A percentile compares a stretch with the other conserved stretches of the same genome.
Evolutionary conservation across 2,329 filamentous ascomycete genomes (phyloP).

Genomic region (Hypoxylon sp.): DNA sequence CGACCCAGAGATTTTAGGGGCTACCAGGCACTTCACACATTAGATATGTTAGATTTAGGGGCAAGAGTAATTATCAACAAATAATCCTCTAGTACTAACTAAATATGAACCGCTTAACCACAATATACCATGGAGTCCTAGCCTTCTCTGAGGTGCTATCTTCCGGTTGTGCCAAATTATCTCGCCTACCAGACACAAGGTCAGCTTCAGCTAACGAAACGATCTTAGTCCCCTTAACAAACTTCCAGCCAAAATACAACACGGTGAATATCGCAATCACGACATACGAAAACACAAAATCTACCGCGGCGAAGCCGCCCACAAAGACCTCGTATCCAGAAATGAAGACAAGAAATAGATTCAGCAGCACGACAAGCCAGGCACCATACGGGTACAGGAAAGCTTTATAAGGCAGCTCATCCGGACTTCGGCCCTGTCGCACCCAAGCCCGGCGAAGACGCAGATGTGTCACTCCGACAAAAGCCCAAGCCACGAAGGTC

Average conservation of each 20-base stretch:
- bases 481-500: slow-evolving; percentile 51
- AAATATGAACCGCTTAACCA: slow-evolving; percentile 41
- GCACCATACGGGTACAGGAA: slow-evolving; percentile 46
- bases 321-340: slow-evolving; percentile 50
- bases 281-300: slow-evolving; percentile 50
- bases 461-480: slow-evolving; percentile 51
- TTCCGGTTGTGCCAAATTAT: slow-evolving; percentile 27
- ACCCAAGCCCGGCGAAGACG: slow-evolving; percentile 49
- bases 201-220: slow-evolving; percentile 43
- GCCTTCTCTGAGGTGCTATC: slow-evolving; percentile 6
- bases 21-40: no score
- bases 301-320: slow-evolving; percentile 46
- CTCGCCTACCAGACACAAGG: slow-evolving; percentile 47
- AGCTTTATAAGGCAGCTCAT: slow-evolving; percentile 47
- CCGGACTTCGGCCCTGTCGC: slow-evolving; percentile 44
- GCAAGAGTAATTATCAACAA: no score
- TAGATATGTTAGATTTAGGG: no score
- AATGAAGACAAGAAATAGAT: slow-evolving; percentile 50
- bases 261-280: slow-evolving; percentile 48
- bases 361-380: slow-evolving; percentile 49
- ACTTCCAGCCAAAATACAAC: slow-evolving; percentile 49
- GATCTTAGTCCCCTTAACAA: slow-evolving; percentile 47
- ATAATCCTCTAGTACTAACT: slow-evolving; percentile 18
- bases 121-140: slow-evolving; percentile 38
- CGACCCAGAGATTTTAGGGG: no score